Conservation (phyloP, 441 rosid genomes). For the Eugenia klotzschiana region DNA sequence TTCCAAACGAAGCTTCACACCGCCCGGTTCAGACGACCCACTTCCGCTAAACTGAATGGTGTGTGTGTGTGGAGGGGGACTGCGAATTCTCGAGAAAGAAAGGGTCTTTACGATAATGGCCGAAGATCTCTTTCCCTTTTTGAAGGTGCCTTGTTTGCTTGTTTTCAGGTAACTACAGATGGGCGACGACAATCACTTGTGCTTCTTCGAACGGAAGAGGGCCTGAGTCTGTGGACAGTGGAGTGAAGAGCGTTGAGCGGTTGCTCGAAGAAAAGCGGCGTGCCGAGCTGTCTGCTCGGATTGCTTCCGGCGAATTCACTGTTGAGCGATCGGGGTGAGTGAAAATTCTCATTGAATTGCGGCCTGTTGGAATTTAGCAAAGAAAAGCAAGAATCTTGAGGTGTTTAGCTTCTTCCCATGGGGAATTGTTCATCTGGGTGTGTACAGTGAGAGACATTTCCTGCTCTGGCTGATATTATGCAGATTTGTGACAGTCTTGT, state of each 20-base stretch:
- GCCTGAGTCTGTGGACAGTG: constrained; percentile 26
- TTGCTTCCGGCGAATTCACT: constrained; percentile 83
- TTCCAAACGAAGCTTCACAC: background rate
- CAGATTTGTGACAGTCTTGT: background rate
- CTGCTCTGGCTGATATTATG: background rate
- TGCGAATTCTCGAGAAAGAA: background rate
- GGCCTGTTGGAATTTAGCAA: background rate
- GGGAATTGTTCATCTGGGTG: background rate
- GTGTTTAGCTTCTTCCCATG: background rate
- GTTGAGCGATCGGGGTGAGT: constrained; percentile 46
- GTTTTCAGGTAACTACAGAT: constrained; percentile 13
- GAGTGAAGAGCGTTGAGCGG: constrained; percentile 32
- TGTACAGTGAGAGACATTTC: background rate
- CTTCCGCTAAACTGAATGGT: constrained; percentile 1
- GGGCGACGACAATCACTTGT: constrained; percentile 14
- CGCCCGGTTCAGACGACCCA: constrained; percentile 6
- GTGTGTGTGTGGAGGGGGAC: background rate
- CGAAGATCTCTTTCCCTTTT: background rate
- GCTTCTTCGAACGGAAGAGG: constrained; percentile 55
- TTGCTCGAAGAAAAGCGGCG: constrained; percentile 56
- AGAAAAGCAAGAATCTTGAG: background rate
- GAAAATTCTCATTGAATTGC: background rate
- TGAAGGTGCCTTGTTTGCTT: background rate
- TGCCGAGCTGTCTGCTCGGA: constrained; percentile 62
- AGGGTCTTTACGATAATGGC: background rate